These are phyloP conservation scores for Darksidea phi DNA, from an alignment of 495 filamentous ascomycete species.

Conservation along the genomic window DNA sequence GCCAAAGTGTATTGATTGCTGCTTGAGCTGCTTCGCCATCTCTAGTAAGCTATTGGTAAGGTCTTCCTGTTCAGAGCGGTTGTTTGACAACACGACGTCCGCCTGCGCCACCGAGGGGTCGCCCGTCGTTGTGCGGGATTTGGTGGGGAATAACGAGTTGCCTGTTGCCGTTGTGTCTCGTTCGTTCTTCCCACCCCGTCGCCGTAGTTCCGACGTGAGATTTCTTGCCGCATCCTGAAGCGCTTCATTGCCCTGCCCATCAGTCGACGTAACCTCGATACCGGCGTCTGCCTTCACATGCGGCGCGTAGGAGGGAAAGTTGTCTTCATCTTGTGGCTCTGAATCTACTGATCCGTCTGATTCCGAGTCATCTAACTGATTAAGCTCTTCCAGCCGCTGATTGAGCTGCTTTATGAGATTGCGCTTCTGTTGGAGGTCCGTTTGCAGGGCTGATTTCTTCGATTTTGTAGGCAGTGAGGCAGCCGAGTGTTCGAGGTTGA, in stretches of 20 bases:
- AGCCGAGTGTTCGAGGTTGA: conserved; percentile 65
- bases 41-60: conserved; percentile 74
- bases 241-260: conserved; percentile 22
- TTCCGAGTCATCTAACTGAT: conserved; percentile 51
- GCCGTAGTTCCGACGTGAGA: conserved; percentile 38
- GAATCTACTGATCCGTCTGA: conserved; percentile 33
- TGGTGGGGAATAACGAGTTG: conserved; percentile 35
- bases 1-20: conserved; percentile 67
- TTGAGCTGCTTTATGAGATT: conserved; percentile 50
- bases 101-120: conserved; percentile 45
- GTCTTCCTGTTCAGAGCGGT: conserved; percentile 79
- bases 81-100: conserved; percentile 68
- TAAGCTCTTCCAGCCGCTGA: conserved; percentile 46
- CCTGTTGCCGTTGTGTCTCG: conserved; percentile 34
- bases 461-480: conserved; percentile 59
- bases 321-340: conserved; percentile 33
- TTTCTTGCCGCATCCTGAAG: conserved; percentile 29
- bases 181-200: conserved; percentile 26
- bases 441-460: conserved; percentile 64
- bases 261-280: conserved; percentile 32
- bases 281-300: conserved; percentile 24
- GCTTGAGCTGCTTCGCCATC: conserved; percentile 76
- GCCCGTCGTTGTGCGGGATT: conserved; percentile 31
- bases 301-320: conserved; percentile 39
- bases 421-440: conserved; percentile 63